Evolutionary conservation across 1,139 yeast genomes (phyloP).

Genomic region (Blastobotrys buckinghamii): DNA sequence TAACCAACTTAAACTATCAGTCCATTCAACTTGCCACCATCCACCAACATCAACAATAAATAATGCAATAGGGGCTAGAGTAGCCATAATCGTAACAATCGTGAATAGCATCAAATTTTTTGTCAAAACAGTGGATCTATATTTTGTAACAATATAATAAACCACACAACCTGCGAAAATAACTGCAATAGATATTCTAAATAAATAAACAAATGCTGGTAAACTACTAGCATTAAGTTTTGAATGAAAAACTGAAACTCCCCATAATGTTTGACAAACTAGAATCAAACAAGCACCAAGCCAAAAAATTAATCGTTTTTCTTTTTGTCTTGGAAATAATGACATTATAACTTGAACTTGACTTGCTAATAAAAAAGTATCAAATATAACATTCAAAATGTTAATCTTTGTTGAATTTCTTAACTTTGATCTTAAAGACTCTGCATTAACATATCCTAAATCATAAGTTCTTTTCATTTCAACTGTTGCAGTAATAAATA

Average conservation of each 20-base stretch:
- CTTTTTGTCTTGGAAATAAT: conserved; percentile 62
- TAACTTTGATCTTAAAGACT: conserved; percentile 44
- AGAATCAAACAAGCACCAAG: conserved; percentile 55
- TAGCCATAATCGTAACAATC: conserved; percentile 48
- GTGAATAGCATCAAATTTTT: conserved; percentile 48
- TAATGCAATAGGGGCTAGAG: conserved; percentile 54
- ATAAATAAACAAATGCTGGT: conserved; percentile 73
- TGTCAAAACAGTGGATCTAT: conserved; percentile 43
- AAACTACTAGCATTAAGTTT: conserved; percentile 45
- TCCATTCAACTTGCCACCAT: conserved; percentile 64
- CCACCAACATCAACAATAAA: conserved; percentile 74
- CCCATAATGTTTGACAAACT: conserved; percentile 65
- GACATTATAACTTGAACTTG: conserved; percentile 76
- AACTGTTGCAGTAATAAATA: conserved; percentile 45
- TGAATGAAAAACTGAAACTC: conserved; percentile 49
- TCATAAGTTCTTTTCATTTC: conserved; percentile 45
- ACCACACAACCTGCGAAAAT: conserved; percentile 64
- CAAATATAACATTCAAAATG: conserved; percentile 55
- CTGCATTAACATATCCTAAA: conserved; percentile 47
- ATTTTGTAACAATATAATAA: conserved; percentile 51
- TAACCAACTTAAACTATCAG: conserved; percentile 67
- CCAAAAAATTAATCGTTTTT: conserved; percentile 59
- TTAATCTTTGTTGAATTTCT: conserved; percentile 44
- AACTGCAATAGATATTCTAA: conserved; percentile 68
- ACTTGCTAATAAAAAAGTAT: conserved; percentile 56